A percentile compares a stretch with the other conserved stretches of the same genome.
Conservation (phyloP, 441 rosid genomes). For the Populus hybrid region DNA sequence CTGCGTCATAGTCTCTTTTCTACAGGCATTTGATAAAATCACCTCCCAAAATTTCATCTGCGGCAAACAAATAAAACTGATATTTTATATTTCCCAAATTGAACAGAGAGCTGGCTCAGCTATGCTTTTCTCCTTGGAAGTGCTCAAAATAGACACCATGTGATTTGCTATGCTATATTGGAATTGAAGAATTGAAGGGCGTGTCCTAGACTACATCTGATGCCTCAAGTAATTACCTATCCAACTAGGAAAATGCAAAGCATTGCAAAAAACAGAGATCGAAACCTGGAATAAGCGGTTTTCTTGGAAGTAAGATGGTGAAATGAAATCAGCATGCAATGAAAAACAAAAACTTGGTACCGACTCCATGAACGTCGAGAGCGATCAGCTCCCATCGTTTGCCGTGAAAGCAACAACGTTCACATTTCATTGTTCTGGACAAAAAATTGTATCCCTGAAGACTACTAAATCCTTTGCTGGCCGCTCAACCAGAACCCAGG, state of each 20-base stretch:
- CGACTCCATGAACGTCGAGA: too few relatives aligned
- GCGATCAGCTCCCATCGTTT: too few relatives aligned
- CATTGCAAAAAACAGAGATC: too few relatives aligned
- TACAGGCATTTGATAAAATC: not conserved
- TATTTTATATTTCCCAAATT: not conserved
- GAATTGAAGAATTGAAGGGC: not conserved
- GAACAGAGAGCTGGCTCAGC: not conserved
- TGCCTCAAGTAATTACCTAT: not conserved
- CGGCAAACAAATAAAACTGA: not conserved
- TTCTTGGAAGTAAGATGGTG: too few relatives aligned
- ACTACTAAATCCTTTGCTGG: too few relatives aligned
- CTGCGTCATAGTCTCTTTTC: not conserved
- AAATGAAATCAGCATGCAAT: too few relatives aligned
- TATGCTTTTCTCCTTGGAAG: not conserved
- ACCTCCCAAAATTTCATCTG: not conserved
- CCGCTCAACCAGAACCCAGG: too few relatives aligned
- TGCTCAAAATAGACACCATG: not conserved
- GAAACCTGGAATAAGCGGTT: too few relatives aligned
- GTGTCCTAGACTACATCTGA: not conserved
- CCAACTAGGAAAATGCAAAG: not conserved
- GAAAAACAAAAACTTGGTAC: too few relatives aligned
- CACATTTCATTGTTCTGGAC: too few relatives aligned
- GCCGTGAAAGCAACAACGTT: too few relatives aligned
- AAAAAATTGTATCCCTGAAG: too few relatives aligned
- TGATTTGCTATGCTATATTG: not conserved